These are phyloP conservation scores for Kwoniella botswanensis DNA, from an alignment of 768 basidiomycete genomes.

Conservation along the genomic window DNA sequence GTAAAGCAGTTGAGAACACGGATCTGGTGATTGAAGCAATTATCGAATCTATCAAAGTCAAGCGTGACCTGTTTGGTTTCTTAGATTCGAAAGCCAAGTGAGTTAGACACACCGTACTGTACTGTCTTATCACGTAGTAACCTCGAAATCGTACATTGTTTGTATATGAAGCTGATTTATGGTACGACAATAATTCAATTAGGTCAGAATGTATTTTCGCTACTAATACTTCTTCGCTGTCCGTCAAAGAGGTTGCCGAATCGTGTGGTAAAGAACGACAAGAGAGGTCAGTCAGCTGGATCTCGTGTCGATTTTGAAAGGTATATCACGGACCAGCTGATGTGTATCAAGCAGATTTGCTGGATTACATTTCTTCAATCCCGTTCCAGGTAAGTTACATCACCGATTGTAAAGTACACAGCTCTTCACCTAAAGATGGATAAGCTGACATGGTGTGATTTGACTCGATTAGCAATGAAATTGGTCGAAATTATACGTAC, in stretches of 20 bases:
- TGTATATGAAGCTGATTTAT: not conserved
- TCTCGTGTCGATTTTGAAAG: not conserved
- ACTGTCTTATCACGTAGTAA: not conserved
- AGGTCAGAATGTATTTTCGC: constrained; percentile 58
- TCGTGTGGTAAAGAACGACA: constrained; percentile 49
- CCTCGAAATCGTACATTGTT: no score
- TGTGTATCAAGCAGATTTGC: constrained; percentile 53
- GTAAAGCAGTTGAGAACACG: constrained; percentile 53
- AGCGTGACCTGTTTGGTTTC: constrained; percentile 59
- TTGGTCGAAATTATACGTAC: constrained; percentile 61
- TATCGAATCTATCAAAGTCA: constrained; percentile 60
- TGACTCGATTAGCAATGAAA: constrained; percentile 57
- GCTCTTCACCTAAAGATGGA: not conserved
- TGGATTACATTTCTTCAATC: constrained; percentile 62
- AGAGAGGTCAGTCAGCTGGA: constrained; percentile 38
- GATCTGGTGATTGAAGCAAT: constrained; percentile 62
- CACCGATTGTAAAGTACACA: constrained; percentile 29
- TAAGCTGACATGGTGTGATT: not conserved
- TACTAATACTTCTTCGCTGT: constrained; percentile 60
- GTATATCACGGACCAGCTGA: constrained; percentile 8
- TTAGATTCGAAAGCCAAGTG: constrained; percentile 58
- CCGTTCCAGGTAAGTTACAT: constrained; percentile 38
- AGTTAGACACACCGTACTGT: constrained; percentile 10
- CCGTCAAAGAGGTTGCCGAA: constrained; percentile 59
- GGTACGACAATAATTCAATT: not conserved